phyloP scores from a whole-genome alignment of 2,329 filamentous ascomycete genomes.

The Lecanosticta acicola region DNA sequence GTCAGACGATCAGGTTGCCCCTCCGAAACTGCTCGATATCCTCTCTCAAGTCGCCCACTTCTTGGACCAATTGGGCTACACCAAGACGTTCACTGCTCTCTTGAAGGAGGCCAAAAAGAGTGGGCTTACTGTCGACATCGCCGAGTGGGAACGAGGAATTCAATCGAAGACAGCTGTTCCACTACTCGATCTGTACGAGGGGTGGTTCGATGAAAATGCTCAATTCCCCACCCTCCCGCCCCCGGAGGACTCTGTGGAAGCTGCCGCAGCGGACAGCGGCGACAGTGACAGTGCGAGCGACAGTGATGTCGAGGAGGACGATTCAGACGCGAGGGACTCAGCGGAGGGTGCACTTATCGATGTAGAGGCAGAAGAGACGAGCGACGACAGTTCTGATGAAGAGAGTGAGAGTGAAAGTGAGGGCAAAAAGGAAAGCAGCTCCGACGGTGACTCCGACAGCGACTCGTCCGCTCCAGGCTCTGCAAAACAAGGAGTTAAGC shows the following conservation, averaged over 20 bases:
- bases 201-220: conserved; percentile 20
- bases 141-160: conserved; percentile 18
- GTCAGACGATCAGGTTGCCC: conserved; percentile 9
- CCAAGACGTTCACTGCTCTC: conserved; percentile 28
- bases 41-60: conserved; percentile 28
- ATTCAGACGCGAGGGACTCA: conserved; percentile 13
- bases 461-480: background rate
- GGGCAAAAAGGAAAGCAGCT: conserved; percentile 6
- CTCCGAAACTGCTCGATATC: conserved; percentile 17
- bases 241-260: conserved; percentile 5
- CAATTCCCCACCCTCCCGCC: conserved; percentile 14
- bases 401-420: conserved; percentile 7
- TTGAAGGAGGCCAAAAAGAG: conserved; percentile 30
- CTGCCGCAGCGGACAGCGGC: conserved; percentile 6
- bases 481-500: background rate
- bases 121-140: conserved; percentile 19
- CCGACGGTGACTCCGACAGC: background rate
- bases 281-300: conserved; percentile 16
- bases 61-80: conserved; percentile 29
- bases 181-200: conserved; percentile 24
- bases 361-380: conserved; percentile 23
- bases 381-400: conserved; percentile 21
- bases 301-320: conserved; percentile 12
- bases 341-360: conserved; percentile 16
- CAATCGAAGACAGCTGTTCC: conserved; percentile 16